phyloP scores from a whole-genome alignment of 257 asterid genomes.

The Ligustrum vulgare region DNA sequence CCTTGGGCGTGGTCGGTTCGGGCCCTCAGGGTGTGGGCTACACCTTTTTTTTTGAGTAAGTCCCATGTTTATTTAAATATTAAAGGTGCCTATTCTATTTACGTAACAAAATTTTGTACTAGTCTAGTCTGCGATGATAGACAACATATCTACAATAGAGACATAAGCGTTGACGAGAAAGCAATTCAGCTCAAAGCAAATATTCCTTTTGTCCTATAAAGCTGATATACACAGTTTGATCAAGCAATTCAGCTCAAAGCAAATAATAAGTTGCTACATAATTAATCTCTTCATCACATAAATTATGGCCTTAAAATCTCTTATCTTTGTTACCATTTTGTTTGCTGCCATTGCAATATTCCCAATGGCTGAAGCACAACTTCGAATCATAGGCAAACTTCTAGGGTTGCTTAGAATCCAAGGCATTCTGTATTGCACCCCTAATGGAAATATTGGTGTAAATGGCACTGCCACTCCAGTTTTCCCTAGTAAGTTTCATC shows the following conservation, averaged over 20 bases:
- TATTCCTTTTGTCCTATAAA: slow-evolving; percentile 2
- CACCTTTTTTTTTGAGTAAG: too few relatives aligned
- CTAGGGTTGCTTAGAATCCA: slow-evolving; percentile 33
- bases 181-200: too few relatives aligned
- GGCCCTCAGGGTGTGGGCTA: too few relatives aligned
- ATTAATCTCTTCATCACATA: neutral
- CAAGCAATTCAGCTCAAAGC: neutral
- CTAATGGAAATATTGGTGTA: slow-evolving; percentile 45
- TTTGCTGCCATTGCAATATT: slow-evolving; percentile 23
- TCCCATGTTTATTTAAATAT: too few relatives aligned
- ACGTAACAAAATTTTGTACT: too few relatives aligned
- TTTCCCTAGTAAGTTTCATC: slow-evolving; percentile 43
- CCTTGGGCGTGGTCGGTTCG: too few relatives aligned
- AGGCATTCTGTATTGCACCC: slow-evolving; percentile 40
- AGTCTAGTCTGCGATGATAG: too few relatives aligned
- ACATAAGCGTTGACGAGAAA: neutral
- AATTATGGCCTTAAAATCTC: slow-evolving; percentile 32
- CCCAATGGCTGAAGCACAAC: slow-evolving; percentile 39
- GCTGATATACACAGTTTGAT: neutral
- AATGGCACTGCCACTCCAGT: slow-evolving; percentile 43
- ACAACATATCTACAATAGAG: too few relatives aligned
- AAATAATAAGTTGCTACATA: neutral
- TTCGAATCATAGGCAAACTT: slow-evolving; percentile 25
- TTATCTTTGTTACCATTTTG: slow-evolving; percentile 29
- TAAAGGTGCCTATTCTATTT: too few relatives aligned